Percentiles rank a stretch among this genome's conserved stretches.
Conservation (phyloP, 2,329 filamentous ascomycete species). For the Pestalotiopsis sp. region DNA sequence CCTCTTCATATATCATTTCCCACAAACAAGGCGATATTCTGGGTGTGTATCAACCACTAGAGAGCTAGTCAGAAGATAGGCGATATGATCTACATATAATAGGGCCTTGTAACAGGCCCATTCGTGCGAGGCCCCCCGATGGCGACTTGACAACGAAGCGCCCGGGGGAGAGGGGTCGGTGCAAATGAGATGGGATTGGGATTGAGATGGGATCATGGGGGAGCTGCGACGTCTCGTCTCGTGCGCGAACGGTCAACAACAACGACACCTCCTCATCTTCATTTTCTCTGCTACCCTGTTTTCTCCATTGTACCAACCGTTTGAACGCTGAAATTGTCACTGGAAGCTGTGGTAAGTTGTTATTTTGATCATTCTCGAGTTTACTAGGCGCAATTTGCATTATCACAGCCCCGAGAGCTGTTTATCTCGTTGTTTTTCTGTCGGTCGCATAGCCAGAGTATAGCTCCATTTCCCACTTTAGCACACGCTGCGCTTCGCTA, state of each 20-base stretch:
- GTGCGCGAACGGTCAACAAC: conserved; percentile 9
- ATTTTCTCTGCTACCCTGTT: neutral
- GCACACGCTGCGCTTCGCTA: neutral
- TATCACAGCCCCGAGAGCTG: neutral
- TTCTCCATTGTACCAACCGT: neutral
- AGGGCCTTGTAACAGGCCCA: neutral
- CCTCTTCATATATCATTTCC: neutral
- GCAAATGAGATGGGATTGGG: neutral
- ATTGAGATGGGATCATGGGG: neutral
- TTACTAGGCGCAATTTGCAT: neutral
- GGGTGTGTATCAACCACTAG: neutral
- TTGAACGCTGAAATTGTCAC: neutral
- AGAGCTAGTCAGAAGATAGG: neutral
- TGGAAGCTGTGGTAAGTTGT: conserved; percentile 13
- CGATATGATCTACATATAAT: neutral
- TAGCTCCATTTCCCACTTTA: neutral
- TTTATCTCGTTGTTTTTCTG: neutral
- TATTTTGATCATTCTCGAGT: neutral
- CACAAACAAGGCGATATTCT: neutral
- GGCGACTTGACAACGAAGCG: neutral
- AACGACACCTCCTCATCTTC: conserved; percentile 12
- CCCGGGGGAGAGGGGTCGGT: neutral
- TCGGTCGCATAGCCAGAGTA: neutral
- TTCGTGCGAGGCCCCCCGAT: neutral
- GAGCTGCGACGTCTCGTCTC: conserved; percentile 12